Base-by-base conservation (phyloP, 2,329 filamentous ascomycete genomes). In the Rutstroemia sp. region DNA sequence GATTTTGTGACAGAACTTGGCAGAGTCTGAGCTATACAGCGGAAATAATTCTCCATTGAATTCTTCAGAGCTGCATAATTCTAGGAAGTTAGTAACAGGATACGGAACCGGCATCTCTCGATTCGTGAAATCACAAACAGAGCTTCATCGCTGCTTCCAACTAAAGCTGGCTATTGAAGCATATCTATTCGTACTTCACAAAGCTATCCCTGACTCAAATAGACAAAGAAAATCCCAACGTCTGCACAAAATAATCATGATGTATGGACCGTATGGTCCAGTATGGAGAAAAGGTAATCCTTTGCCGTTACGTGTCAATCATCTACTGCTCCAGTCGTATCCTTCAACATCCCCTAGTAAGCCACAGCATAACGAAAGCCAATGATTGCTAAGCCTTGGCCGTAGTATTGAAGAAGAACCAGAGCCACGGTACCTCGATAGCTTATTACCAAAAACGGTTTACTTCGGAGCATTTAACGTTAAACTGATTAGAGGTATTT, bases 391-490 rank as follows among this genome's bases (percentile, higher is more conserved):
- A 14, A 14, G 3, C 34, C 4, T 39, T 39, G 23, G 23, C 39
- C 50, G 44, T 46, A 40, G 36, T 9, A 47, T 21, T 53, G 45
- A 34, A 47, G 45, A 45, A 53, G 25, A 47, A 17, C 44, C 51
- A 54, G 21, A 27, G 34, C 23, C 34, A 54, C 23, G 51, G 42
- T 44, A 50, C 23, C 36, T 16, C 27, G 5, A 17, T 55, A 45
- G 8, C 42, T 50, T 50, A 44, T 19, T 55, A 27, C 53, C 46
- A 50, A 50, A 55, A 50, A 2, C 8, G 30, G 53, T 44, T 55
- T 50, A 50, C 51, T n/a, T 36, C 16, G 12, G 10, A 36, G 44
- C 25, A 10, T 44, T 36, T 16, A 25, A 25, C 25, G 25, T 25
- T 25, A 55, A 14, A 42, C 42, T 44, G 38, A 27, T 50, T 55